Base-by-base conservation (phyloP, 495 filamentous ascomycete genomes). In the Ascobolus immersus region DNA sequence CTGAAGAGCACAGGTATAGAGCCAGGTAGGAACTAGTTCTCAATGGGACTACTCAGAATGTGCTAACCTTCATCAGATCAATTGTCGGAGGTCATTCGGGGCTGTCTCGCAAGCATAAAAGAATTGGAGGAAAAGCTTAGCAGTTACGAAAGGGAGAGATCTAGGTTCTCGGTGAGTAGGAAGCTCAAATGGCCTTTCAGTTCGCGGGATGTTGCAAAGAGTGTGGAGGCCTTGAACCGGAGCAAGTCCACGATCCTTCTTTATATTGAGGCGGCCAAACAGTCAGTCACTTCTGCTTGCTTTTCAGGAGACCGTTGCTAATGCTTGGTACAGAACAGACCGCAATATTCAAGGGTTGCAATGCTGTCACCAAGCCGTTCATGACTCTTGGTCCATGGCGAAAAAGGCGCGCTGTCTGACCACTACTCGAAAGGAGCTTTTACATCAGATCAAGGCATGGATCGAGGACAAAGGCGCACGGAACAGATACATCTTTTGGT, bases 151-250 rank as follows among this genome's bases (percentile, higher is more conserved):
- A 14, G 14, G 25, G 25, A 27, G 14, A 4, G 25, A n/a, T n/a
- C n/a, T n/a, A n/a, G n/a, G n/a, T n/a, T n/a, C n/a, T n/a, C n/a
- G n/a, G n/a, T n/a, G n/a, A n/a, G n/a, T n/a, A 36, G 39, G 41
- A 37, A 42, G 20, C 37, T 52, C 12, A 53, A 52, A 34, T 57
- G 45, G 52, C 53, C 44, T 2, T 40, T 58, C 17, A 48, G 40
- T 25, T 40, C 42, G 1, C 37, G 36, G 28, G 41, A 54, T 31
- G 44, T 54, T 11, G 46, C 52, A 8, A 40, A 43, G 27, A 32
- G 39, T 8, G 44, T 53, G 19, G 8, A 12, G 19, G 35, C 39
- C 19, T 26, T 57, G 18, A 37, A 48, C 19, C 28, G 42, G 32
- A 49, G 50, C 26, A 45, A 55, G 42, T 15, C 44, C 12, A 36